Evolutionary conservation across 129 eudicot genomes (phyloP).

Genomic region (Lonicera japonica): DNA sequence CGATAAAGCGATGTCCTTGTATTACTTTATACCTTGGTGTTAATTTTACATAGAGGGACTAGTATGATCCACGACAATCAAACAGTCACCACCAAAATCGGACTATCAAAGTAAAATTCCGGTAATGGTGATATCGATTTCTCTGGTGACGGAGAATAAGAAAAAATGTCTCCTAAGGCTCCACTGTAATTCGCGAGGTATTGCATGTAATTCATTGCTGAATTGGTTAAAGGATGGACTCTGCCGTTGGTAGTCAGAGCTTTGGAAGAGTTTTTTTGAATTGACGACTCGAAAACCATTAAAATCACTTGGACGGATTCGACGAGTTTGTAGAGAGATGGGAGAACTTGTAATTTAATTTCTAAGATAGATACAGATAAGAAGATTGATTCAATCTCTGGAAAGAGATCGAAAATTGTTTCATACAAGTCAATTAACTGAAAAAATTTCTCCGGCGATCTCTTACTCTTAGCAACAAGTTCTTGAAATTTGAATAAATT

Average conservation of each 20-base stretch:
- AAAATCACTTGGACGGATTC: conserved; percentile 7
- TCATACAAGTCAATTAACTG: conserved; percentile 12
- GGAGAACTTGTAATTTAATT: conserved; percentile 14
- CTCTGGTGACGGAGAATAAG: not conserved
- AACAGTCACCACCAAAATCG: not conserved
- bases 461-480: conserved; percentile 11
- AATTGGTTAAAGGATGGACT: conserved; percentile 20
- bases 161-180: conserved; percentile 7
- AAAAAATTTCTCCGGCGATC: conserved; percentile 21
- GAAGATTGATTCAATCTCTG: conserved; percentile 30
- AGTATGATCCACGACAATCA: conserved; percentile 26
- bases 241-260: conserved; percentile 10
- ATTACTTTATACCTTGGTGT: conserved; percentile 15
- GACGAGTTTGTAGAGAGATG: conserved; percentile 12
- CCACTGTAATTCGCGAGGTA: conserved; percentile 15
- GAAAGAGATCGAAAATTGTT: conserved; percentile 15
- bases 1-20: conserved; percentile 20
- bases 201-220: conserved; percentile 11
- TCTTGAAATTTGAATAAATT: conserved; percentile 24
- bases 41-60: conserved; percentile 34
- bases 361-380: conserved; percentile 8
- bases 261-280: conserved; percentile 18
- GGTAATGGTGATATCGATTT: conserved; percentile 6
- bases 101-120: conserved; percentile 13
- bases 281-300: conserved; percentile 15